A percentile compares a stretch with the other conserved stretches of the same genome.
These are phyloP conservation scores for Magnusiomyces ingens DNA, from an alignment of 1,139 yeast genomes.

Conservation along the genomic window DNA sequence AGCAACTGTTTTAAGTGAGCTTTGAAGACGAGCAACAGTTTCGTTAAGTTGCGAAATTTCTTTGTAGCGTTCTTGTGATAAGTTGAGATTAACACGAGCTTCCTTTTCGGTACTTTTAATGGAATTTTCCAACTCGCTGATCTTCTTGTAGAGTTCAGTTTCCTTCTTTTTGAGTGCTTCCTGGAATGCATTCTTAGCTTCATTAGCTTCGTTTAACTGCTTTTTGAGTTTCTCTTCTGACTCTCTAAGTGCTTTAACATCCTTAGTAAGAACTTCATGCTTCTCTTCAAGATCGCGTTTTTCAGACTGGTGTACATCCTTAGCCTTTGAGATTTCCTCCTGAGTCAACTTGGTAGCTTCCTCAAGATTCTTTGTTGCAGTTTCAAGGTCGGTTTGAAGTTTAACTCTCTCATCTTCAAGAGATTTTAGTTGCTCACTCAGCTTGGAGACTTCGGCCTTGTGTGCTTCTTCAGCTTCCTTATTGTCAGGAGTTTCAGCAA, in stretches of 20 bases:
- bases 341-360: constrained; percentile 14
- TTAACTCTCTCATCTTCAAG: constrained; percentile 4
- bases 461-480: constrained; percentile 23
- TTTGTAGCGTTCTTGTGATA: constrained; percentile 20
- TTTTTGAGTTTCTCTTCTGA: constrained; percentile 22
- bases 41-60: constrained; percentile 19
- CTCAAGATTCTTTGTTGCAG: constrained; percentile 9
- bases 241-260: constrained; percentile 22
- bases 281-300: constrained; percentile 23
- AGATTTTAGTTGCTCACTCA: constrained; percentile 6
- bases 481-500: constrained; percentile 37
- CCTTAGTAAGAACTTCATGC: constrained; percentile 21
- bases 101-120: constrained; percentile 12
- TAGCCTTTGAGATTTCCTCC: constrained; percentile 19
- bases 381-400: constrained; percentile 5
- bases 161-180: not conserved
- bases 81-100: constrained; percentile 13
- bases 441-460: constrained; percentile 2
- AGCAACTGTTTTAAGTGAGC: constrained; percentile 8
- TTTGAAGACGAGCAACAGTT: constrained; percentile 14
- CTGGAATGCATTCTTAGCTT: not conserved
- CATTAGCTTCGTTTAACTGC: constrained; percentile 20
- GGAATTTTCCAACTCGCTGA: constrained; percentile 3
- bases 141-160: not conserved
- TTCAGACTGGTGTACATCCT: constrained; percentile 12